A percentile compares a stretch with the other conserved stretches of the same genome.
phyloP scores from a whole-genome alignment of 208 protist genomes.

The Vickermania ingenoplastis region DNA sequence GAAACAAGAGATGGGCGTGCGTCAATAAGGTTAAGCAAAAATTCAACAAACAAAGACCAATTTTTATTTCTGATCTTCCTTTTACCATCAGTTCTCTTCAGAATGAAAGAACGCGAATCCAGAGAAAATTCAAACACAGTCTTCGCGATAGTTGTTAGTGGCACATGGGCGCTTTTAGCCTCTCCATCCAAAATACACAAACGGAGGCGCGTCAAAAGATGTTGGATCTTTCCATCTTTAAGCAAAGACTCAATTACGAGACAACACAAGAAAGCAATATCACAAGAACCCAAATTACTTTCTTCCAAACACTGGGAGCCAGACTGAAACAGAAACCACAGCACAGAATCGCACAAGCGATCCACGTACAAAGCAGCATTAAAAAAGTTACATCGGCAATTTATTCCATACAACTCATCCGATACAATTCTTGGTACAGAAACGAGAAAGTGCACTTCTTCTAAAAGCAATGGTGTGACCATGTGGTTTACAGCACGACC shows the following conservation, averaged over 20 bases:
- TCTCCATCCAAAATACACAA: not conserved
- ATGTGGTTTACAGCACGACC: not conserved
- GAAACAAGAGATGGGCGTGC: not conserved
- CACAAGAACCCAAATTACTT: not conserved
- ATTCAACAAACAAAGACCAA: too few species aligned
- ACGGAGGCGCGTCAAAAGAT: not conserved
- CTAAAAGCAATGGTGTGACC: not conserved
- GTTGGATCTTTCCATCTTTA: not conserved
- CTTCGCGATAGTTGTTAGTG: too few species aligned
- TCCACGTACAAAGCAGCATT: conserved; percentile 14
- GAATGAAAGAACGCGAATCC: too few species aligned
- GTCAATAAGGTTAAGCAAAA: not conserved
- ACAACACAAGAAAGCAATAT: not conserved
- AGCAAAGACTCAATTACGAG: not conserved
- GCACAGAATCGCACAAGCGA: conserved; percentile 13
- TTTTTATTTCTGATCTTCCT: too few species aligned
- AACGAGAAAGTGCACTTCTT: not conserved
- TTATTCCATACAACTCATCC: not conserved
- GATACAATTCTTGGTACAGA: not conserved
- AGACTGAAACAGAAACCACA: conserved; percentile 12
- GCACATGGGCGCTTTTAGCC: too few species aligned
- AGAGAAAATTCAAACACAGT: too few species aligned
- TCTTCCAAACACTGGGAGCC: not conserved
- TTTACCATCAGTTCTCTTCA: too few species aligned
- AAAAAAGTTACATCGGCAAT: conserved; percentile 1